A percentile compares a stretch with the other conserved stretches of the same genome.
phyloP scores from a whole-genome alignment of 495 filamentous ascomycete species.

The Aspergillus wentii region DNA sequence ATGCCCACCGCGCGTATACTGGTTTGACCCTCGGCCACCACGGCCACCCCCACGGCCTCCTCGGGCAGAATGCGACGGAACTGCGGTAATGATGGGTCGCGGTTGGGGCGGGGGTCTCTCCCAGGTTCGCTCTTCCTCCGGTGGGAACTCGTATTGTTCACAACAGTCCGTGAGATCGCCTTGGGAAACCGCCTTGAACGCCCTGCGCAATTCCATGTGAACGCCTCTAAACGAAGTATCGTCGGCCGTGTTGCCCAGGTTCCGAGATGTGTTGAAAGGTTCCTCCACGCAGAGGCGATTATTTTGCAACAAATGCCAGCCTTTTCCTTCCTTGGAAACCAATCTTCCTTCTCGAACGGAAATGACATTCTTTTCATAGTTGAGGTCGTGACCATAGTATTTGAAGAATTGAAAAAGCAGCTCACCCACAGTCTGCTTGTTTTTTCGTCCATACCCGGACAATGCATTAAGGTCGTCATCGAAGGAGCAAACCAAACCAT shows the following conservation, averaged over 20 bases:
- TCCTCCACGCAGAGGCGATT: constrained; percentile 93
- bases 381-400: constrained; percentile 87
- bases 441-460: constrained; percentile 66
- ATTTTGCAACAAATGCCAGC: constrained; percentile 71
- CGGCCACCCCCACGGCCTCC: constrained; percentile 51
- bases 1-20: constrained; percentile 34
- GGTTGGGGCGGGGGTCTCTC: constrained; percentile 65
- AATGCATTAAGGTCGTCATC: constrained; percentile 77
- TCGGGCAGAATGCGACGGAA: constrained; percentile 42
- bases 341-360: constrained; percentile 83
- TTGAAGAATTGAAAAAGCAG: constrained; percentile 92
- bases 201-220: constrained; percentile 82
- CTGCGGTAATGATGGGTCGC: constrained; percentile 53
- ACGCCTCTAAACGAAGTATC: constrained; percentile 88
- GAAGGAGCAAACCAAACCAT: constrained; percentile 67
- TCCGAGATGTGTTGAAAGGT: constrained; percentile 90
- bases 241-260: constrained; percentile 94
- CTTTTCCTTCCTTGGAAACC: constrained; percentile 80
- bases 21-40: constrained; percentile 51
- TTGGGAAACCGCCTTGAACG: constrained; percentile 73
- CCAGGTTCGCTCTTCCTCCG: constrained; percentile 72
- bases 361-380: constrained; percentile 79
- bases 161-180: constrained; percentile 76
- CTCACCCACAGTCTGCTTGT: constrained; percentile 76
- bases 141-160: constrained; percentile 78